Percentiles rank a stretch among this genome's conserved stretches.
phyloP scores from a whole-genome alignment of 192 early-diverging fungal species.

The Linnemannia schmuckeri region DNA sequence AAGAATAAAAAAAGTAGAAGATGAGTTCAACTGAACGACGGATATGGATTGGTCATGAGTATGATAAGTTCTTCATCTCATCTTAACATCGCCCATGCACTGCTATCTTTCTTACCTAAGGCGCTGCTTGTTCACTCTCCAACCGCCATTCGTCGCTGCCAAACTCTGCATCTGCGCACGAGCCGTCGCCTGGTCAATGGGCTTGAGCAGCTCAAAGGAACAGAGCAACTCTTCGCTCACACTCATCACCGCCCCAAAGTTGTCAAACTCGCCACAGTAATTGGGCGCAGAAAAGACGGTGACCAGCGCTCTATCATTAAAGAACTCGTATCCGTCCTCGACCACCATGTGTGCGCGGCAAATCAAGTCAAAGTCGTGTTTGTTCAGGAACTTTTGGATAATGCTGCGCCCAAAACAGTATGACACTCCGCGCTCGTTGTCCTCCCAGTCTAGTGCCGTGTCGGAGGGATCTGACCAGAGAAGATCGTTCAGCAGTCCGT shows the following conservation, averaged over 20 bases:
- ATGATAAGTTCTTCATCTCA: neutral
- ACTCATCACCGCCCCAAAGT: constrained; percentile 91
- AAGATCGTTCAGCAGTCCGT: constrained; percentile 91
- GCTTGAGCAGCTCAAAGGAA: constrained; percentile 88
- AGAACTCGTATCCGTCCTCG: constrained; percentile 99
- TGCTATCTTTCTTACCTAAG: constrained; percentile 27
- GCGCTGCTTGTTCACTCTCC: constrained; percentile 53
- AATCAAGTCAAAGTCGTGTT: constrained; percentile 93
- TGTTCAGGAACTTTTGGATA: constrained; percentile 85
- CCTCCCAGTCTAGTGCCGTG: constrained; percentile 82
- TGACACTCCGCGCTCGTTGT: constrained; percentile 96
- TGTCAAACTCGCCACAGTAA: constrained; percentile 98
- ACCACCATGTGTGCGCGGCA: constrained; percentile 97
- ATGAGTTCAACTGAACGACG: neutral
- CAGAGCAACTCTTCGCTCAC: constrained; percentile 93
- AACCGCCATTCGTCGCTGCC: constrained; percentile 42
- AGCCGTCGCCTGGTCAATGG: constrained; percentile 57
- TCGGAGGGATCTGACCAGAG: constrained; percentile 96
- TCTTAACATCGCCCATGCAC: neutral
- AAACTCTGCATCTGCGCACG: constrained; percentile 52
- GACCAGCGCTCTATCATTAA: constrained; percentile 88
- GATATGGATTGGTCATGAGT: neutral
- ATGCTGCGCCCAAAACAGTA: constrained; percentile 93
- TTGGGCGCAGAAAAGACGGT: constrained; percentile 97
- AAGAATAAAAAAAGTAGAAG: neutral